A percentile compares a stretch with the other conserved stretches of the same genome.
phyloP scores from a whole-genome alignment of 768 basidiomycete species.

The Tylopilus plumbeoviolaceoides region DNA sequence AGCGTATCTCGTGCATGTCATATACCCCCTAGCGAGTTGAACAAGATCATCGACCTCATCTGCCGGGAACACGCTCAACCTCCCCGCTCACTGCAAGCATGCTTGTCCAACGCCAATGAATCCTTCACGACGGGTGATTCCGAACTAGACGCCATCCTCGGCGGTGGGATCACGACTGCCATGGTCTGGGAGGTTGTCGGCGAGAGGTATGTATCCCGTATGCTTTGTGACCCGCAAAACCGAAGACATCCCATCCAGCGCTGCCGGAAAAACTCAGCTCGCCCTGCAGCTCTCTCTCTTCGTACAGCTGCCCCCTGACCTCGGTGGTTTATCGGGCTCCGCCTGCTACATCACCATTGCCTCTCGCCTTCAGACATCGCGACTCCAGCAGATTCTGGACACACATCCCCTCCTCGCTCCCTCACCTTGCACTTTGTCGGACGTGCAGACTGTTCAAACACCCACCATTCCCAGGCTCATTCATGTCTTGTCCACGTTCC shows the following conservation, averaged over 20 bases:
- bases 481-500: conserved; percentile 47
- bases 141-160: conserved; percentile 62
- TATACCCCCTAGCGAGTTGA: conserved; percentile 46
- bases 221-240: background rate
- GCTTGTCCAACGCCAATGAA: conserved; percentile 36
- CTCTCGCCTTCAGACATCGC: conserved; percentile 59
- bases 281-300: conserved; percentile 78
- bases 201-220: conserved; percentile 70
- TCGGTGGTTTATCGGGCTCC: conserved; percentile 61
- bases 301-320: conserved; percentile 61
- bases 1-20: conserved; percentile 57
- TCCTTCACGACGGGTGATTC: conserved; percentile 73
- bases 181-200: conserved; percentile 87
- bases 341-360: conserved; percentile 78
- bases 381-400: conserved; percentile 63
- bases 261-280: conserved; percentile 92
- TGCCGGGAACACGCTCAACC: conserved; percentile 40
- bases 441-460: conserved; percentile 60
- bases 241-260: conserved; percentile 43
- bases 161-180: conserved; percentile 75
- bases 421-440: conserved; percentile 42
- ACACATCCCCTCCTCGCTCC: conserved; percentile 44
- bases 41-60: conserved; percentile 46
- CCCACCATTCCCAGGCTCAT: conserved; percentile 53
- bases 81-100: conserved; percentile 40